Percentiles rank a stretch among this genome's conserved stretches.
These are phyloP conservation scores for Verticillium nubilum DNA, from an alignment of 2,329 filamentous ascomycete genomes.

Conservation along the genomic window DNA sequence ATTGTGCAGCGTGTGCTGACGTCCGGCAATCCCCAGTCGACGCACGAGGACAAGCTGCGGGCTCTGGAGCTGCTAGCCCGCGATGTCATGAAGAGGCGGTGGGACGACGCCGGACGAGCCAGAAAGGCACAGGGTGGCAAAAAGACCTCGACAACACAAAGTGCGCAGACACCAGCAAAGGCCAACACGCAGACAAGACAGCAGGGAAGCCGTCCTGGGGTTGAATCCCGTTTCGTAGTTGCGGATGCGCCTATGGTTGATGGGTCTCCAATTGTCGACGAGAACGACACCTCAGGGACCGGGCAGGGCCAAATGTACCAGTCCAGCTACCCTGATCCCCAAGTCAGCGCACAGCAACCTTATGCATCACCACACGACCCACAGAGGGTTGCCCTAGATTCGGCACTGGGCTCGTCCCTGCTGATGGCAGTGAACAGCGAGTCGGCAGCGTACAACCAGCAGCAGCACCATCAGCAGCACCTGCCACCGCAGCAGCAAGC, in stretches of 20 bases:
- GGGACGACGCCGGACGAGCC: constrained; percentile 52
- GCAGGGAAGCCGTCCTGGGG: background rate
- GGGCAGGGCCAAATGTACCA: background rate
- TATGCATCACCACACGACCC: background rate
- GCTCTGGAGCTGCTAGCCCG: constrained; percentile 67
- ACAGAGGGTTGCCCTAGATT: constrained; percentile 20
- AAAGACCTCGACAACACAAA: background rate
- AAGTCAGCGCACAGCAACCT: background rate
- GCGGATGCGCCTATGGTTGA: background rate
- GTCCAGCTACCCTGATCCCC: background rate
- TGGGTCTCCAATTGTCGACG: constrained; percentile 8
- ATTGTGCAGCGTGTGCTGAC: constrained; percentile 51
- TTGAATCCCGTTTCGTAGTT: background rate
- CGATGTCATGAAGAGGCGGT: constrained; percentile 72
- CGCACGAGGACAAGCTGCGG: constrained; percentile 50
- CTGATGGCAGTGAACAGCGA: constrained; percentile 30
- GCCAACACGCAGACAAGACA: background rate
- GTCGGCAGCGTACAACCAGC: constrained; percentile 28
- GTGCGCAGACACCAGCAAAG: background rate
- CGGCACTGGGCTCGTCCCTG: constrained; percentile 31
- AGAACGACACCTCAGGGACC: background rate
- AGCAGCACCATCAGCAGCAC: constrained; percentile 22
- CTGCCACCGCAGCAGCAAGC: constrained; percentile 14
- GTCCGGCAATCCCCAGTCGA: constrained; percentile 42
- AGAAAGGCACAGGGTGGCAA: constrained; percentile 17